Evolutionary conservation across 73 alveolate species (phyloP).

Genomic region (Tetrahymena malaccensis): DNA sequence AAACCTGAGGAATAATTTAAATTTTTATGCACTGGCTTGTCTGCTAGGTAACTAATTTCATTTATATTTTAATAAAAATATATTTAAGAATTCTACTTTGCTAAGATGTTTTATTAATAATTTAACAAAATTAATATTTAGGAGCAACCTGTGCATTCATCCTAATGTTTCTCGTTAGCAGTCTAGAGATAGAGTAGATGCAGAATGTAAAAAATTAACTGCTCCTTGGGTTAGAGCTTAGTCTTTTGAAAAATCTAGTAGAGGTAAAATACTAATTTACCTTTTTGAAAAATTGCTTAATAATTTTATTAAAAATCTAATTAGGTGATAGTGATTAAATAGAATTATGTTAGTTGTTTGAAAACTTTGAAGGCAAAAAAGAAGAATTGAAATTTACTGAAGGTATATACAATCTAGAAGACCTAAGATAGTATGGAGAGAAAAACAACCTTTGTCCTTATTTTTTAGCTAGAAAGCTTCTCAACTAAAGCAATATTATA

Average conservation of each 20-base stretch:
- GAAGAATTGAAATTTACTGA: constrained; percentile 29
- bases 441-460: constrained; percentile 66
- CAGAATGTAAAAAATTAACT: constrained; percentile 62
- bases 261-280: background rate
- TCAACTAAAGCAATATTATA: constrained; percentile 53
- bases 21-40: constrained; percentile 29
- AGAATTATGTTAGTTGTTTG: constrained; percentile 55
- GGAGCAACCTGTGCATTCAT: constrained; percentile 71
- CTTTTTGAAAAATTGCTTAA: background rate
- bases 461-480: constrained; percentile 53
- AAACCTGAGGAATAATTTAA: constrained; percentile 14
- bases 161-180: constrained; percentile 46
- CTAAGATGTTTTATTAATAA: constrained; percentile 18
- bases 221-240: constrained; percentile 73
- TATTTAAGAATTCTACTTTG: background rate
- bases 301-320: background rate
- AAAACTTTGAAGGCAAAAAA: constrained; percentile 41
- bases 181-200: constrained; percentile 64
- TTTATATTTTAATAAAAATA: background rate
- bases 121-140: constrained; percentile 3
- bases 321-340: background rate
- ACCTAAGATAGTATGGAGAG: constrained; percentile 58
- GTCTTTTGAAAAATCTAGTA: background rate
- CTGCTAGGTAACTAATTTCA: background rate
- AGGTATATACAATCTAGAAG: constrained; percentile 64